Evolutionary conservation across 140 eudicot species (phyloP), one percentile per base, ranked within the genome.

Genomic region (Bidens hawaiensis): DNA sequence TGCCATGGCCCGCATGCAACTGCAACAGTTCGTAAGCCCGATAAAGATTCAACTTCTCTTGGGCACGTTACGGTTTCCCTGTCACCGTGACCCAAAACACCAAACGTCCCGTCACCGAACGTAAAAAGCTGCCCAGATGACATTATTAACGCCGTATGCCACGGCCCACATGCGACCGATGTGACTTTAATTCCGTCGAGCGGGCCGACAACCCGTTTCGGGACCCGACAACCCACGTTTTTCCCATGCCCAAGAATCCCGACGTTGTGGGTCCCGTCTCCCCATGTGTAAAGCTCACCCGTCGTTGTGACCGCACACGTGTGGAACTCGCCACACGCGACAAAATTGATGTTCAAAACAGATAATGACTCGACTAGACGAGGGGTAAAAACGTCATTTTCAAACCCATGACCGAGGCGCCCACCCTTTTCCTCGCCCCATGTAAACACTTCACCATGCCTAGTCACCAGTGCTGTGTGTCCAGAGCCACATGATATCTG

Each of bases 391-490:
- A 85, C 83, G 50, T 91, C 98, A 57, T 80, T 80, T 38, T 84
- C 77, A 49, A 87, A 82, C 61, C 98, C 98, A 53, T 91, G 98
- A 41, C 98, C 98, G 18, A 91, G 96, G 41, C 98, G 74, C 5
- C 98, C 98, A 6, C 98, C 98, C 14, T 95, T 84, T 69, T 91
- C 96, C 47, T 84, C 96, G 3, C 98, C 98, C 98, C 98, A 91
- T 36, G 89, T 91, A 55, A 91, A 91, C 25, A 85, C 78, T 63
- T 91, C 98, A 8, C 98, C 98, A 67, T 84, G 96, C 64, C 89
- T 64, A 19, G 96, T 91, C 69, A 84, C 98, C 3, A 91, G 71
- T 57, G 96, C 90, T 49, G 96, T 95, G 45, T 91, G 98, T 65
- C 82, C 71, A 36, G 87, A 94, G 56, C 96, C 98, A 76, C 98